Percentiles rank a stretch among this genome's conserved stretches.
These are phyloP conservation scores for Penicillium manginii DNA, from an alignment of 495 filamentous ascomycete genomes.

Conservation along the genomic window DNA sequence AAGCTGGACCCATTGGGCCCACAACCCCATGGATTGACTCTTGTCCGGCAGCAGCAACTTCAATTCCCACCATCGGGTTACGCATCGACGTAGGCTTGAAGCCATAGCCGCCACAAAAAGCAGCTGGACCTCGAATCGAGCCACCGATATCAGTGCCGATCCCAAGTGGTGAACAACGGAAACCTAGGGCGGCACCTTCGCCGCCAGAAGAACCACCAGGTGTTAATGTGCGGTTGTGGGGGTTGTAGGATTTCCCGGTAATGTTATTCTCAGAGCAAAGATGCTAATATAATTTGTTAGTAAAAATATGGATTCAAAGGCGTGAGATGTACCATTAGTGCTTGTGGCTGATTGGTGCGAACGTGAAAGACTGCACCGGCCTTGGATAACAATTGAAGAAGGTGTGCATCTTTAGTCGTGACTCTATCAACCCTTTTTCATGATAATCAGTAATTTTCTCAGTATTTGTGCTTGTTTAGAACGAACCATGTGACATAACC, in stretches of 20 bases:
- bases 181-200: constrained; percentile 66
- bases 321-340: constrained; percentile 40
- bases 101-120: constrained; percentile 60
- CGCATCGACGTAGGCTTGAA: constrained; percentile 60
- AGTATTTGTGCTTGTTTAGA: neutral
- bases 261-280: constrained; percentile 62
- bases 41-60: constrained; percentile 54
- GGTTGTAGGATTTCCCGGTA: constrained; percentile 67
- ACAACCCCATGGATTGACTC: constrained; percentile 64
- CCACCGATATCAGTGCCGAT: constrained; percentile 72
- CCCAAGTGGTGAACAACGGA: constrained; percentile 64
- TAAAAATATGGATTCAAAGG: neutral
- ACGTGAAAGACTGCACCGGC: constrained; percentile 62
- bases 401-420: constrained; percentile 38
- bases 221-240: constrained; percentile 57
- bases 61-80: constrained; percentile 48
- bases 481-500: constrained; percentile 46
- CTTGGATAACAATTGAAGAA: constrained; percentile 37
- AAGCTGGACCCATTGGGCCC: constrained; percentile 63
- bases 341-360: constrained; percentile 66
- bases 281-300: constrained; percentile 30
- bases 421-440: constrained; percentile 37
- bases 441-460: neutral
- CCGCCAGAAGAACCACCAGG: constrained; percentile 69
- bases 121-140: constrained; percentile 61